These are phyloP conservation scores for Leccinum rimulosum DNA, from an alignment of 768 basidiomycete genomes.

Conservation along the genomic window DNA sequence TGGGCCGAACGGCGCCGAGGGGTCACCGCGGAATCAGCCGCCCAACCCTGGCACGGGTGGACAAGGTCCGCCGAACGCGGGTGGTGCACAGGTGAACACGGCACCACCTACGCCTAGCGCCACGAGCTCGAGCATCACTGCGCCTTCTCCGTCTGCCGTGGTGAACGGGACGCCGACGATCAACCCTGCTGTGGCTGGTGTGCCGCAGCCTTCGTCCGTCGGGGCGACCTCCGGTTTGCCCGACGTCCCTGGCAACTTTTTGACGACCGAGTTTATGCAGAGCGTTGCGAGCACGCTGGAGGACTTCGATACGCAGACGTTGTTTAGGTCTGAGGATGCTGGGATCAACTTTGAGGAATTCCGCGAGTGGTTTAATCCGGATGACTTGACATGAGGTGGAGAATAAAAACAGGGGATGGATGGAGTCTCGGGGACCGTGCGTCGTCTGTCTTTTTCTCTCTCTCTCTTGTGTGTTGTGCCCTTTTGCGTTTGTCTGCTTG, in stretches of 20 bases:
- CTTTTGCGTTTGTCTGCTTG: conserved; percentile 3
- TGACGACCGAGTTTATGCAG: conserved; percentile 45
- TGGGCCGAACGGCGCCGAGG: conserved; percentile 29
- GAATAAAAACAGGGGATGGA: no score
- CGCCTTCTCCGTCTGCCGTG: conserved; percentile 37
- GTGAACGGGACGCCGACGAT: conserved; percentile 32
- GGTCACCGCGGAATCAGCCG: conserved; percentile 44
- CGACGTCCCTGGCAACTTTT: conserved; percentile 24
- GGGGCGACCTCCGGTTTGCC: conserved; percentile 20
- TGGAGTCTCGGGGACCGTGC: conserved; percentile 3
- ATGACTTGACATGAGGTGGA: conserved; percentile 35
- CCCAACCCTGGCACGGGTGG: conserved; percentile 26
- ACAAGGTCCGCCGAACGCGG: conserved; percentile 21
- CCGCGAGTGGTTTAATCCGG: conserved; percentile 71
- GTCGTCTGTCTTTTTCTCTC: conserved; percentile 7
- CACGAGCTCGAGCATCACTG: conserved; percentile 33
- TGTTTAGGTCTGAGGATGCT: conserved; percentile 47
- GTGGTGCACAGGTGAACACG: conserved; percentile 26
- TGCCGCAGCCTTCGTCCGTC: no score
- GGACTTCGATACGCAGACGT: conserved; percentile 31
- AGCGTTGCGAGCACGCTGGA: conserved; percentile 41
- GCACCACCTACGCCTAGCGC: conserved; percentile 39
- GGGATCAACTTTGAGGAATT: conserved; percentile 66
- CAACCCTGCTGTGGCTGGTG: conserved; percentile 22
- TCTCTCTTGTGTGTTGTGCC: no score